phyloP scores from a whole-genome alignment of 495 filamentous ascomycete genomes.

The Pseudotulostoma volvatum region DNA sequence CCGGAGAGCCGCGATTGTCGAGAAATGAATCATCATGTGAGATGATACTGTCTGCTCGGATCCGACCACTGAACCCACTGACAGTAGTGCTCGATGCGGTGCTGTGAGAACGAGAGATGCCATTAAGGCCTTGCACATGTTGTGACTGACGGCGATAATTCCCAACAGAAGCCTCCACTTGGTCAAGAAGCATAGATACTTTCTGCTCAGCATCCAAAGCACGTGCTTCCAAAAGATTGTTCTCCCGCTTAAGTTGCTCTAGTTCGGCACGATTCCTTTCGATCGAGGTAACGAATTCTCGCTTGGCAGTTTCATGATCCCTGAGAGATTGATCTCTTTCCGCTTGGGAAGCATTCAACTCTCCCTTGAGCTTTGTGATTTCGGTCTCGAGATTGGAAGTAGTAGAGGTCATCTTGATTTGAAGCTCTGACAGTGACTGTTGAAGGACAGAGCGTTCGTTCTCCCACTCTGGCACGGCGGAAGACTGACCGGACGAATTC shows the following conservation, averaged over 20 bases:
- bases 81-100: slow-evolving; percentile 29
- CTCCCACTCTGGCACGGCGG: slow-evolving; percentile 51
- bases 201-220: slow-evolving; percentile 84
- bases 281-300: slow-evolving; percentile 37
- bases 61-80: slow-evolving; percentile 15
- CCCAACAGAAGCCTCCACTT: slow-evolving; percentile 83
- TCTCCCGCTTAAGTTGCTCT: slow-evolving; percentile 68
- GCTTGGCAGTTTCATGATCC: slow-evolving; percentile 38
- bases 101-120: slow-evolving; percentile 28
- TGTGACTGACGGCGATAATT: slow-evolving; percentile 78
- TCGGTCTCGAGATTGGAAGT: slow-evolving; percentile 53
- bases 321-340: slow-evolving; percentile 50
- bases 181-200: slow-evolving; percentile 81
- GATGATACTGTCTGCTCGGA: slow-evolving; percentile 28
- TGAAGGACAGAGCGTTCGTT: slow-evolving; percentile 52
- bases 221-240: slow-evolving; percentile 57
- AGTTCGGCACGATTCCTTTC: slow-evolving; percentile 51
- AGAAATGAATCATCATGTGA: slow-evolving; percentile 44
- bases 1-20: slow-evolving; percentile 61
- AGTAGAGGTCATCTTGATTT: slow-evolving; percentile 48
- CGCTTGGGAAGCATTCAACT: slow-evolving; percentile 43
- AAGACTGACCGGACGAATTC: slow-evolving; percentile 13
- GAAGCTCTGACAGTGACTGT: slow-evolving; percentile 46
- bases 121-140: slow-evolving; percentile 25
- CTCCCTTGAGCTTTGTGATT: slow-evolving; percentile 45